phyloP scores from a whole-genome alignment of 2,329 filamentous ascomycete genomes.

The Grosmannia huntii region DNA sequence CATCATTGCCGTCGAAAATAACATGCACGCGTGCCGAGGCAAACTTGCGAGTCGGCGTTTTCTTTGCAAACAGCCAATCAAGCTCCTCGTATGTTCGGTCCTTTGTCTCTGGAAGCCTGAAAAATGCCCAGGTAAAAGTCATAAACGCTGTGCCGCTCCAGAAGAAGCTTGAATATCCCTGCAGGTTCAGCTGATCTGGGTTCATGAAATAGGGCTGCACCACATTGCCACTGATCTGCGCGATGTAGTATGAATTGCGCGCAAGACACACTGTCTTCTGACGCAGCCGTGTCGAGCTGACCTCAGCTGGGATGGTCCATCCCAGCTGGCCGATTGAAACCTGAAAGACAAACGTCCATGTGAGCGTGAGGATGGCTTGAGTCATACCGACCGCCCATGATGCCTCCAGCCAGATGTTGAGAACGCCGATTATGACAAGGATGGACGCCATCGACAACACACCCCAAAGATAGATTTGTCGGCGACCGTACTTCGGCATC shows the following conservation, averaged over 20 bases:
- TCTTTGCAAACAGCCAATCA: constrained; percentile 38
- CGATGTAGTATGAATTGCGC: constrained; percentile 18
- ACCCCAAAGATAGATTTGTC: constrained; percentile 11
- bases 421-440: constrained; percentile 14
- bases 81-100: constrained; percentile 42
- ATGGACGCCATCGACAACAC: constrained; percentile 6
- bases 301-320: constrained; percentile 21
- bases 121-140: constrained; percentile 36
- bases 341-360: constrained; percentile 17
- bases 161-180: constrained; percentile 33
- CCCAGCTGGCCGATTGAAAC: constrained; percentile 25
- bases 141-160: constrained; percentile 31
- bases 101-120: constrained; percentile 34
- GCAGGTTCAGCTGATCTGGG: constrained; percentile 30
- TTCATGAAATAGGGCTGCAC: constrained; percentile 24
- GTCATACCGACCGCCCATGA: background rate
- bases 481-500: constrained; percentile 10
- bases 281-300: constrained; percentile 21
- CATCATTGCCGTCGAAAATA: background rate
- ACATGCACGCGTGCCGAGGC: background rate
- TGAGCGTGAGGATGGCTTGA: constrained; percentile 8
- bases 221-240: constrained; percentile 14
- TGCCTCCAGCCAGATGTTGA: background rate
- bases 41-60: constrained; percentile 24
- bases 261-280: constrained; percentile 20